phyloP scores from a whole-genome alignment of 345 rosid genomes.

The Mallotus nudiflorus region DNA sequence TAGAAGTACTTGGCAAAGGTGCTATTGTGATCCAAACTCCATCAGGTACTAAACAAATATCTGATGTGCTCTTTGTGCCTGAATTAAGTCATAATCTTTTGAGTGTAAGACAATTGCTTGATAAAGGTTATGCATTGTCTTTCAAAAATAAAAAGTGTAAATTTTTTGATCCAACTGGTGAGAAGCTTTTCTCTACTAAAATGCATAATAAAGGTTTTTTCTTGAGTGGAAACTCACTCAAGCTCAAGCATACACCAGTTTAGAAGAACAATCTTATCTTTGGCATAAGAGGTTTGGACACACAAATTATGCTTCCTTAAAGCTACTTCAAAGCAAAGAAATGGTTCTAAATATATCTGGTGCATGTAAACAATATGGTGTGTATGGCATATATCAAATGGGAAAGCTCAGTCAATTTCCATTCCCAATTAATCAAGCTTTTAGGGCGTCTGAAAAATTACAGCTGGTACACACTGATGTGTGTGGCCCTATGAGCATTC shows the following conservation, averaged over 20 bases:
- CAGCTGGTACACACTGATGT: too few relatives aligned
- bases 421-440: too few relatives aligned
- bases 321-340: not conserved
- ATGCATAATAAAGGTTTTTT: not conserved
- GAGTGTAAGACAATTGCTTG: too few relatives aligned
- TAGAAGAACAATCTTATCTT: not conserved
- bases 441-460: too few relatives aligned
- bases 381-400: not conserved
- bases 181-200: not conserved
- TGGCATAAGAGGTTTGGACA: not conserved
- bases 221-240: not conserved
- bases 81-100: too few relatives aligned
- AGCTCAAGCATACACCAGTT: not conserved
- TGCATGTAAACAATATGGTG: not conserved
- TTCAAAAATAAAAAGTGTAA: not conserved
- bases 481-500: too few relatives aligned
- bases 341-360: not conserved
- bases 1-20: not conserved
- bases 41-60: too few relatives aligned
- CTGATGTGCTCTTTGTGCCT: too few relatives aligned
- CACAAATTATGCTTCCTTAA: too few relatives aligned
- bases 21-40: too few relatives aligned
- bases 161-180: not conserved
- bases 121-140: too few relatives aligned
- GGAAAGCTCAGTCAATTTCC: not conserved